Evolutionary conservation across 352 stramenopile species (phyloP).

Genomic region (Pythium biforme): DNA sequence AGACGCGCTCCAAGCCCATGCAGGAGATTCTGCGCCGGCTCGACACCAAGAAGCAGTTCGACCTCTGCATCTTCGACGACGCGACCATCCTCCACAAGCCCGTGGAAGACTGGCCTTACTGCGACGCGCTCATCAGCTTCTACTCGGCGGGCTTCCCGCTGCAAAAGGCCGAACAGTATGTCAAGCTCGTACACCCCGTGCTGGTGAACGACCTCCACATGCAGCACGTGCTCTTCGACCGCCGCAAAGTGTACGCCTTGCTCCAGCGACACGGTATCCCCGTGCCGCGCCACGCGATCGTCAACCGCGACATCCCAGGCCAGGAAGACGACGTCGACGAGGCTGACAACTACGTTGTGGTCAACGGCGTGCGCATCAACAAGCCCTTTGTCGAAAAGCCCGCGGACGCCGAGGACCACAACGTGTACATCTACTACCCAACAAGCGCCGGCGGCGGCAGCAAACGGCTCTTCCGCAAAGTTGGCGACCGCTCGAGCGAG

Average conservation of each 20-base stretch:
- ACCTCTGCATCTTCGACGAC: slow-evolving; percentile 98
- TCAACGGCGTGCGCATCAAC: slow-evolving; percentile 94
- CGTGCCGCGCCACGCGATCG: slow-evolving; percentile 93
- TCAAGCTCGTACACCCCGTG: slow-evolving; percentile 92
- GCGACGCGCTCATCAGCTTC: slow-evolving; percentile 98
- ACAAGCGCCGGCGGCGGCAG: slow-evolving; percentile 97
- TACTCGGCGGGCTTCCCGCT: slow-evolving; percentile 98
- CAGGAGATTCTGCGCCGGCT: slow-evolving; percentile 94
- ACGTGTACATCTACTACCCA: slow-evolving; percentile 99
- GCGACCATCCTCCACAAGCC: slow-evolving; percentile 94
- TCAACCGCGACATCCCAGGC: slow-evolving; percentile 93
- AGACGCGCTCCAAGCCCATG: slow-evolving; percentile 97
- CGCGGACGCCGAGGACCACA: slow-evolving; percentile 99
- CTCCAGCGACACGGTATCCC: slow-evolving; percentile 93
- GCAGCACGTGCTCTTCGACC: slow-evolving; percentile 95
- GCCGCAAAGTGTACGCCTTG: slow-evolving; percentile 93
- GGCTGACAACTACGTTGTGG: slow-evolving; percentile 75
- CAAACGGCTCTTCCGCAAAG: slow-evolving; percentile 99
- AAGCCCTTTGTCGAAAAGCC: slow-evolving; percentile 99
- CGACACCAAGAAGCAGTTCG: slow-evolving; percentile 92
- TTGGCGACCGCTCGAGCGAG: slow-evolving; percentile 87
- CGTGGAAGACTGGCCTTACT: slow-evolving; percentile 92
- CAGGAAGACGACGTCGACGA: slow-evolving; percentile 68
- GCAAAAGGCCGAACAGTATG: slow-evolving; percentile 96
- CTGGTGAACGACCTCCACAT: slow-evolving; percentile 98